Evolutionary conservation across 257 asterid species (phyloP).

Genomic region (Verbena officinalis): DNA sequence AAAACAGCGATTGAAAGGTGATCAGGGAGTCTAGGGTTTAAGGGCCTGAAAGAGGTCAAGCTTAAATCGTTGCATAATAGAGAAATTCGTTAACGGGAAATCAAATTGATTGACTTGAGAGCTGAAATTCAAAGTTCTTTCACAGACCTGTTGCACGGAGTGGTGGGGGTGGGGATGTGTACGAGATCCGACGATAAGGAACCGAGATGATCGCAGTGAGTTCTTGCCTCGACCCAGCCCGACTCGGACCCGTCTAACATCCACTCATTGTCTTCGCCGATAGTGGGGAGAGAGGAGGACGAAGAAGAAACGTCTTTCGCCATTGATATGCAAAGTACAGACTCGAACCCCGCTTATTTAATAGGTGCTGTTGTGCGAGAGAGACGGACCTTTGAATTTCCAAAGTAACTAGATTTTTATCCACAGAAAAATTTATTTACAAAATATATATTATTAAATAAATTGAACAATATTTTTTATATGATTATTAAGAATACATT

Average conservation of each 20-base stretch:
- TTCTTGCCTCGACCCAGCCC: conserved; percentile 92
- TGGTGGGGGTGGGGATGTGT: conserved; percentile 70
- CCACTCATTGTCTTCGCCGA: conserved; percentile 41
- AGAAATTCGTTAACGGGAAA: no score
- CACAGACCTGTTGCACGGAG: conserved; percentile 73
- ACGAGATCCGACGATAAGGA: conserved; percentile 60
- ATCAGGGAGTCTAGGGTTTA: conserved; percentile 23
- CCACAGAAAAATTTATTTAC: no score
- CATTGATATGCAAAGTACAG: conserved; percentile 32
- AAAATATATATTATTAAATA: no score
- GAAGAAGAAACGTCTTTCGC: conserved; percentile 41
- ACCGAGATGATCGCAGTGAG: conserved; percentile 80
- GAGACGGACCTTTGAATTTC: background rate
- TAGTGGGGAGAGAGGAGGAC: conserved; percentile 37
- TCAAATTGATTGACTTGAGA: no score
- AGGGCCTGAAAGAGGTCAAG: background rate
- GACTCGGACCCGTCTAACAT: conserved; percentile 61
- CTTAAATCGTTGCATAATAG: background rate
- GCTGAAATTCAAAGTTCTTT: background rate
- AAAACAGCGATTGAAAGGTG: background rate
- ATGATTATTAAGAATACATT: no score
- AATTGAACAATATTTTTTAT: no score
- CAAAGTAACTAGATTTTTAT: no score
- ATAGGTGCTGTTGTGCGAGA: background rate
- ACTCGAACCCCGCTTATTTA: background rate